Conservation (phyloP, 2,329 filamentous ascomycete genomes). For the Colletotrichum salicis region DNA sequence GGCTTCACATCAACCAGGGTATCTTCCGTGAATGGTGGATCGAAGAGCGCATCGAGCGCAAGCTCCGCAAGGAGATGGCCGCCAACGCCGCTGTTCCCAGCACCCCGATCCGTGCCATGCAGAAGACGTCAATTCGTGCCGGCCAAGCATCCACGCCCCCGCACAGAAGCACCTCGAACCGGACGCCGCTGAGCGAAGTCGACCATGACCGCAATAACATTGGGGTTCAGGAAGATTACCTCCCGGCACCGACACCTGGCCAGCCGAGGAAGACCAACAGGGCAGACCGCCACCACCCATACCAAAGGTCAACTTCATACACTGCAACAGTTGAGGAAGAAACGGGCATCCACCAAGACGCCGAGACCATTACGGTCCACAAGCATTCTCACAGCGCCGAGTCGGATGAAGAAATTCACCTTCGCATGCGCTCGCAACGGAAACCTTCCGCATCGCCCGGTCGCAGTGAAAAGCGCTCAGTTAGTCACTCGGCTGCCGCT, state of each 20-base stretch:
- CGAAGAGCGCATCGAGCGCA: slow-evolving; percentile 82
- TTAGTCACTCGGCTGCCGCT: slow-evolving; percentile 81
- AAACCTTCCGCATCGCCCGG: slow-evolving; percentile 73
- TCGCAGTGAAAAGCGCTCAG: slow-evolving; percentile 73
- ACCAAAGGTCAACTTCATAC: slow-evolving; percentile 67
- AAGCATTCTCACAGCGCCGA: slow-evolving; percentile 72
- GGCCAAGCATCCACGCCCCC: slow-evolving; percentile 82
- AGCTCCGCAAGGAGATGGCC: slow-evolving; percentile 69
- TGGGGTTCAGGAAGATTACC: slow-evolving; percentile 84
- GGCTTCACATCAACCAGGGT: slow-evolving; percentile 96
- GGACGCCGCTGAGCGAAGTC: slow-evolving; percentile 93
- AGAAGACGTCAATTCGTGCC: slow-evolving; percentile 68
- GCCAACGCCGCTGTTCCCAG: slow-evolving; percentile 62
- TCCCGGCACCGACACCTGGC: slow-evolving; percentile 93
- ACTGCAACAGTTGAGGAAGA: slow-evolving; percentile 58
- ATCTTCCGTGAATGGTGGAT: slow-evolving; percentile 99
- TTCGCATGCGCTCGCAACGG: slow-evolving; percentile 77
- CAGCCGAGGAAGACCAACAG: slow-evolving; percentile 92
- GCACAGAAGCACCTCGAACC: slow-evolving; percentile 78
- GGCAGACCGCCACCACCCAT: slow-evolving; percentile 79
- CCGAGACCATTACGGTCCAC: slow-evolving; percentile 70
- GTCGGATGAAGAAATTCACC: slow-evolving; percentile 84
- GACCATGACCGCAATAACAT: slow-evolving; percentile 79
- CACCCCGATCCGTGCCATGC: slow-evolving; percentile 71
- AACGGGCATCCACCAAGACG: slow-evolving; percentile 65